phyloP scores from a whole-genome alignment of 306 rosid genomes.

The Cucumis melo region DNA sequence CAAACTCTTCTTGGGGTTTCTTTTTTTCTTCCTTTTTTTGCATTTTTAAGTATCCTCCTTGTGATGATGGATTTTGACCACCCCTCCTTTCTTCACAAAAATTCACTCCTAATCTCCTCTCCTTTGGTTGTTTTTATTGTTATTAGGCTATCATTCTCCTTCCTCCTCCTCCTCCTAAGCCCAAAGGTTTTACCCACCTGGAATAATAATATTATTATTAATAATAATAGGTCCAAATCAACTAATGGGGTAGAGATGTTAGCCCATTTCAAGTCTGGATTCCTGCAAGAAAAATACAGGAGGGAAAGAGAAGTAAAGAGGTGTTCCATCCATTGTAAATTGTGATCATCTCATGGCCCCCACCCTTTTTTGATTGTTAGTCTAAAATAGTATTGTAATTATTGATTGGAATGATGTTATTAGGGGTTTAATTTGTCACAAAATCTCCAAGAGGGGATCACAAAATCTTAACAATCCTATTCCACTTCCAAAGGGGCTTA shows the following conservation, averaged over 20 bases:
- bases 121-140: neutral
- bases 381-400: neutral
- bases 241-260: slow-evolving; percentile 1
- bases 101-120: neutral
- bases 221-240: slow-evolving; percentile 8
- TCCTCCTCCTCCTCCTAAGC: neutral
- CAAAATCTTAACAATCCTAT: slow-evolving; percentile 6
- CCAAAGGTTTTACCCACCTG: neutral
- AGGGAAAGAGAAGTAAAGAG: neutral
- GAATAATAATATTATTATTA: neutral
- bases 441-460: slow-evolving; percentile 4
- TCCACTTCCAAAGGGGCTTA: slow-evolving; percentile 7
- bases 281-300: neutral
- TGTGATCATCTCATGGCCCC: neutral
- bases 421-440: slow-evolving; percentile 11
- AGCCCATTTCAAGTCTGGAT: neutral
- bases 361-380: neutral
- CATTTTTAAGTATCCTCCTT: neutral
- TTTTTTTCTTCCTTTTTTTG: neutral
- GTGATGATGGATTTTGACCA: neutral
- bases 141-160: too few species aligned
- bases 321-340: neutral
- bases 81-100: neutral
- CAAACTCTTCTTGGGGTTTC: neutral
- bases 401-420: neutral